Evolutionary conservation across 192 early-diverging fungal genomes (phyloP), one percentile per base, ranked within the genome.

Genomic region (Pilobolus umbonatus): DNA sequence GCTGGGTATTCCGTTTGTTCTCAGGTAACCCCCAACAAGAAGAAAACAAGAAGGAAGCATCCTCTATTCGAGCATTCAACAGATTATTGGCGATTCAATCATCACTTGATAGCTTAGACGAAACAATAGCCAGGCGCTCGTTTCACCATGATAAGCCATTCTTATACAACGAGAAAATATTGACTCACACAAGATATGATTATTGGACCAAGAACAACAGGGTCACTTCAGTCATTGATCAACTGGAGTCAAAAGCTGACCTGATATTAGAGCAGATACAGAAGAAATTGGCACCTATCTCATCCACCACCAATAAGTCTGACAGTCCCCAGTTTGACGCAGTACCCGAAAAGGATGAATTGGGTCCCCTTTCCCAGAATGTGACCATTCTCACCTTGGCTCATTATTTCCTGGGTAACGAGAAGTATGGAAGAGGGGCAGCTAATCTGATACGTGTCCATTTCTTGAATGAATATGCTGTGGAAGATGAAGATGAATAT

Each of bases 1-100:
- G 82, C 14, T 84, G 79, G 80, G 80, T 84, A 28, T 81, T 78
- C 60, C 73, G 82, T 30, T 58, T 84, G 9, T 84, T 84, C 17
- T 80, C 78, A 22, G 82, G 82, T 39, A 75, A 81, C 50, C 60
- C 72, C 6, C 72, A 70, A n/a, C 82, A 84, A 64, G 82, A 84
- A 58, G 75, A 76, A 43, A 78, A 74, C 46, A 78, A 79, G 39
- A 76, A 75, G 39, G 77, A 81, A 48, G 76, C 82, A 0, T 69
- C 78, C 1, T 71, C 77, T 4, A 75, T 81, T 30, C 71, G 82
- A 22, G 82, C 80, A 10, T 81, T 80, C 45, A 81, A 84, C 50
- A 77, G 82, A 8, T 57, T 84, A 15, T 55, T 84, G n/a, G 82
- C 77, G 2, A 81, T 84, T 60, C 82, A 84, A 55, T 75, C 73